Base-by-base conservation (phyloP, 495 filamentous ascomycete species). In the Lepidopterella palustris region DNA sequence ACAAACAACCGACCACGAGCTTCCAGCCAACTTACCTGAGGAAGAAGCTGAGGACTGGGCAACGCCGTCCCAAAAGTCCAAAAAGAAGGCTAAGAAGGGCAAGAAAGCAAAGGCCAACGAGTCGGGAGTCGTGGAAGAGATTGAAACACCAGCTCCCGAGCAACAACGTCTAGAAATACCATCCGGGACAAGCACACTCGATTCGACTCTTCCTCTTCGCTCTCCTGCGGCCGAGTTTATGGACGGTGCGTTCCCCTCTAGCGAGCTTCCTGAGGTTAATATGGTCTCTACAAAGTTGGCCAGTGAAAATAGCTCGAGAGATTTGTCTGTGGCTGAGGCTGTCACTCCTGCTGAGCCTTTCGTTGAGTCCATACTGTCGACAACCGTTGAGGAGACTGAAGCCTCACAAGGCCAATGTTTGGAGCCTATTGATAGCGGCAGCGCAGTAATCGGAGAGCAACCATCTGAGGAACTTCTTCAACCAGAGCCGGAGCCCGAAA, bases 1-100 rank as follows among this genome's bases (percentile, higher is more conserved):
- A 13, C 35, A 42, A 18, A 2, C 3, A 15, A 42, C 35, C 9
- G 35, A 42, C 6, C 6, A 35, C 13, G 35, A 42, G 35, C 35
- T 10, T 13, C 35, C 2, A 42, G 35, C 10, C 5, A 13, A 51
- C 15, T 4, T 28, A 23, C n/a, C 25, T 25, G 29, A 53, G 32
- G 35, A 28, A 40, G 31, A 40, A 20, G 24, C 20, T 15, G 55
- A 54, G 18, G 39, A 59, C 28, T 50, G 18, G 49, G 50, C 55
- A 1, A 11, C 56, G 25, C 45, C 56, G n/a, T 45, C 32, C 8
- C 57, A 58, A 25, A 58, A 55, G 27, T 29, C 49, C 24, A 63
- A 59, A 39, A 61, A 61, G 48, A 61, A 56, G 56, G 58, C 31
- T 6, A 54, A 54, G 27, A 32, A 40, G 56, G 49, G 49, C 35